Conservation (phyloP, 179 eudicot genomes). For the Amaranthus tricolor region DNA sequence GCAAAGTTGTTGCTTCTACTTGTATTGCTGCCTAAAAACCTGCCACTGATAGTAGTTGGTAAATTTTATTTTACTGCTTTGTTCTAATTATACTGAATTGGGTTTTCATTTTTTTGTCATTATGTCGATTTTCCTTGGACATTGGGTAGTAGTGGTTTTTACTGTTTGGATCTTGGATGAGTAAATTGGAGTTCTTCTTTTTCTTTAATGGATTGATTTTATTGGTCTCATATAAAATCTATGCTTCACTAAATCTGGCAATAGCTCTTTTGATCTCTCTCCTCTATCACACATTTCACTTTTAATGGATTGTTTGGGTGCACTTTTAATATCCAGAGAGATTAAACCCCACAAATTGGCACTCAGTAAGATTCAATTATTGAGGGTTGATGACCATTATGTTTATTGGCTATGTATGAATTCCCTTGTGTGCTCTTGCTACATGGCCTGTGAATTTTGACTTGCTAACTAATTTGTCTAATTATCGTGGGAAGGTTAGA, state of each 20-base stretch:
- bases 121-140: background rate
- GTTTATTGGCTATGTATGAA: too few species aligned
- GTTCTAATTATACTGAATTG: background rate
- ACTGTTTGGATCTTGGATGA: too few species aligned
- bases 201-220: background rate
- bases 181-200: background rate
- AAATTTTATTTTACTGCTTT: background rate
- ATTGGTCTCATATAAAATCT: too few species aligned
- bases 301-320: background rate
- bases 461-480: too few species aligned
- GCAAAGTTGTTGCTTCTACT: constrained; percentile 66
- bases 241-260: constrained; percentile 9
- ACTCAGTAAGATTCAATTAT: background rate
- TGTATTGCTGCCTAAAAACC: constrained; percentile 68
- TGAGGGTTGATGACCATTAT: background rate
- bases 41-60: constrained; percentile 60
- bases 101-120: background rate
- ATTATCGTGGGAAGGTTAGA: too few species aligned
- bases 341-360: constrained; percentile 7
- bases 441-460: too few species aligned
- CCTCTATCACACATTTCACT: background rate
- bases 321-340: constrained; percentile 1
- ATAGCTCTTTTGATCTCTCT: background rate
- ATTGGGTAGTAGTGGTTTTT: background rate
- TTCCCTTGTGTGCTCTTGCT: too few species aligned